Evolutionary conservation across 225 moss, liverwort and hornwort genomes (phyloP), one percentile per base, ranked within the genome.

Genomic region (Polytrichum formosum): DNA sequence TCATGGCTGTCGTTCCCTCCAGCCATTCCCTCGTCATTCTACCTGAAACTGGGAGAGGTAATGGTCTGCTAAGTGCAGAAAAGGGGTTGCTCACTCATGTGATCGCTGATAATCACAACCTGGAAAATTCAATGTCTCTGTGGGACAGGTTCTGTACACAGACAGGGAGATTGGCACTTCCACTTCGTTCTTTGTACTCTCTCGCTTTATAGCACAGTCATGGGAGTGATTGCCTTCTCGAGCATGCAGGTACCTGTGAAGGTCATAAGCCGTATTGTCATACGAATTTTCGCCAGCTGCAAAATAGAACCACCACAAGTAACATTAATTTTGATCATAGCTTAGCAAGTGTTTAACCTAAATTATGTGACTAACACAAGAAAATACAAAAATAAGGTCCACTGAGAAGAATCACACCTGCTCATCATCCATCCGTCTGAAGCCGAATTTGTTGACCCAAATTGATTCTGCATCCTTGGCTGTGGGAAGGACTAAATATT

Each of bases 381-480:
- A 46, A 10, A 46, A 46, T 46, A 13, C 0, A 4, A 37, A 37
- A 37, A 13, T 13, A 37, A 46, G 46, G 46, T 46, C 46, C 46
- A 46, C 16, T 46, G 16, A 46, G 46, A 46, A 46, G 46, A 16
- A 46, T 13, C 46, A 54, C 27, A 93, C 96, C 96, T 91, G 79
- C 26, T 78, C 77, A 33, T 84, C 87, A 10, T 91, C 87, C 72
- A 96, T 78, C 60, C 67, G 81, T 28, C 64, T 83, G 69, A 93
- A 96, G 58, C 85, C 84, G 68, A 96, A 96, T 28, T 93, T 93
- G 70, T 89, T 92, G 54, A 96, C 74, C 96, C 96, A 96, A 61
- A 96, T 83, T 53, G 90, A 80, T 72, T 93, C 87, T 19, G 88
- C 79, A 56, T 87, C 83, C 75, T 88, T 83, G 6, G 93, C 82